Percentiles rank a stretch among this genome's conserved stretches.
Conservation (phyloP, 2,329 filamentous ascomycete species). For the Fusarium beomiforme region DNA sequence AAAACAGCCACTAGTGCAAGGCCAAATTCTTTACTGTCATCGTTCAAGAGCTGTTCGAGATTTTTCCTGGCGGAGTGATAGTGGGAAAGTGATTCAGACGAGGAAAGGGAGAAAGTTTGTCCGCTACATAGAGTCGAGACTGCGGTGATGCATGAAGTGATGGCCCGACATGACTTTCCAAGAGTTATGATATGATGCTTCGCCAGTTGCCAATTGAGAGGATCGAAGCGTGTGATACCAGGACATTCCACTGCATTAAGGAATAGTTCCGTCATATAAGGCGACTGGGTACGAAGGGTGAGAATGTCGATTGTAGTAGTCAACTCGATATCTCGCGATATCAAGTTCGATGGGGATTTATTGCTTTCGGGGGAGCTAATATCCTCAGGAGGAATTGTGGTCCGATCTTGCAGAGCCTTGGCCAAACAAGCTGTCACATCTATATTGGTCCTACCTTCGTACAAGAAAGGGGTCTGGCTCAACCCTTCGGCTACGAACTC, state of each 20-base stretch:
- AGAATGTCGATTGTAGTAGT: neutral
- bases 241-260: neutral
- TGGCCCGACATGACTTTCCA: neutral
- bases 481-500: neutral
- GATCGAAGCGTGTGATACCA: neutral
- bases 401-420: neutral
- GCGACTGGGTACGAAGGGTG: neutral
- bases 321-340: neutral
- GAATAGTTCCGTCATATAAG: neutral
- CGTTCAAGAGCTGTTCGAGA: neutral
- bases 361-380: neutral
- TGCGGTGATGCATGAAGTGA: neutral
- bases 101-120: neutral
- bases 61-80: neutral
- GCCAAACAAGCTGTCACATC: neutral
- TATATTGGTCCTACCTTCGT: neutral
- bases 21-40: accelerated
- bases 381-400: neutral
- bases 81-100: neutral
- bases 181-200: neutral
- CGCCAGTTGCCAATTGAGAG: neutral
- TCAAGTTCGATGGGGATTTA: neutral
- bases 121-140: neutral
- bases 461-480: neutral
- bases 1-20: neutral